phyloP scores from a whole-genome alignment of 139 green algal species.

The Haematococcus lacustris region DNA sequence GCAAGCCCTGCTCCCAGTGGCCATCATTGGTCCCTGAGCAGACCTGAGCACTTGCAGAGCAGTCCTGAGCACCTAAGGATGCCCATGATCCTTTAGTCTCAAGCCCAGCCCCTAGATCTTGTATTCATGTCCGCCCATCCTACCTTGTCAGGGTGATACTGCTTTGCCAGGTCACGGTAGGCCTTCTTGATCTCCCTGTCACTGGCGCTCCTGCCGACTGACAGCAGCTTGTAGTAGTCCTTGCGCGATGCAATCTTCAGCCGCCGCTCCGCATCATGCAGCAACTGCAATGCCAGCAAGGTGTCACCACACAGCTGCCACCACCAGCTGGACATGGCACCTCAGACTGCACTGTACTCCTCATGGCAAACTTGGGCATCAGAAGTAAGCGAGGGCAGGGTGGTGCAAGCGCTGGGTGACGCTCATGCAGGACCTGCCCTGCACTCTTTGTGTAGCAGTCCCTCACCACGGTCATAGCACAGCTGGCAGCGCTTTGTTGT shows the following conservation, averaged over 20 bases:
- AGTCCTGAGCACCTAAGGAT: background rate
- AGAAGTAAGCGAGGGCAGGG: background rate
- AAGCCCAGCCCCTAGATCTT: background rate
- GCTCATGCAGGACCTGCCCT: background rate
- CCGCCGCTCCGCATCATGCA: conserved; percentile 31
- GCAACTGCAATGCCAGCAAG: conserved; percentile 16
- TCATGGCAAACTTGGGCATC: background rate
- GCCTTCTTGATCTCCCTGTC: conserved; percentile 62
- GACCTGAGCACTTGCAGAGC: background rate
- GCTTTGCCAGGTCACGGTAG: conserved; percentile 60
- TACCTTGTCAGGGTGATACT: conserved; percentile 73
- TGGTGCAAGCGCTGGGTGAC: background rate
- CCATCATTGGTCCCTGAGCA: background rate
- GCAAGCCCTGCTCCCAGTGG: background rate
- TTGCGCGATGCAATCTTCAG: conserved; percentile 47
- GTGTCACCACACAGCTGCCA: background rate
- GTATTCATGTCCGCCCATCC: background rate
- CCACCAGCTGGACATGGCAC: background rate
- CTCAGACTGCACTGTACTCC: background rate
- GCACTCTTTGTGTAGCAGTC: no score
- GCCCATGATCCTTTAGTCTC: no score
- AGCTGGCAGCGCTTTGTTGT: background rate
- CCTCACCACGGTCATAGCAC: no score
- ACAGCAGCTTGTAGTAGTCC: conserved; percentile 58
- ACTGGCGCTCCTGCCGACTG: conserved; percentile 20